phyloP scores from a whole-genome alignment of 805 yeast genomes.

The Suhomyces emberorum region DNA sequence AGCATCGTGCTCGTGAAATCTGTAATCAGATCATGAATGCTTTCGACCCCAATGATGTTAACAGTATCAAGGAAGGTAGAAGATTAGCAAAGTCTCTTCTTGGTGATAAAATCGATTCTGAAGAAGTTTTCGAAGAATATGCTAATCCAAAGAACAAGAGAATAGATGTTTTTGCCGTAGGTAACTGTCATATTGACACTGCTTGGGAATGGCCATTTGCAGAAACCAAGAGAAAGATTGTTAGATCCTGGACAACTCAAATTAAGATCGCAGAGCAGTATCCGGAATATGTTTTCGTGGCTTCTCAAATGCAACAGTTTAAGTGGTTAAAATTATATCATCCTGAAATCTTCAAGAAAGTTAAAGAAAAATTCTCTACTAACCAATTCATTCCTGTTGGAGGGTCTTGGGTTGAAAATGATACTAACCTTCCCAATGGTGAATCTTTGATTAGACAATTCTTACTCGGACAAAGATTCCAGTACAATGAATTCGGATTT shows the following conservation, averaged over 20 bases:
- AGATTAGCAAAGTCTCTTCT: constrained; percentile 58
- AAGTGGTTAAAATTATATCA: constrained; percentile 87
- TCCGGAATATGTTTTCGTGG: constrained; percentile 92
- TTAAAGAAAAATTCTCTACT: constrained; percentile 62
- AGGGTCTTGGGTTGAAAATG: constrained; percentile 98
- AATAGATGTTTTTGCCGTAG: constrained; percentile 76
- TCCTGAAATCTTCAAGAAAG: constrained; percentile 67
- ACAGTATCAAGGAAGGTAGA: constrained; percentile 60
- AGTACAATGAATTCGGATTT: constrained; percentile 72
- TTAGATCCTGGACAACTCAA: constrained; percentile 94
- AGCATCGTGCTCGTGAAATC: constrained; percentile 75
- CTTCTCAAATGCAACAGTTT: constrained; percentile 95
- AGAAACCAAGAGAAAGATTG: constrained; percentile 88
- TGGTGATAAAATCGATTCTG: constrained; percentile 64
- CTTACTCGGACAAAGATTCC: constrained; percentile 84
- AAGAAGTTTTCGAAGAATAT: constrained; percentile 49
- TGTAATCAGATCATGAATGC: constrained; percentile 79
- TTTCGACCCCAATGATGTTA: constrained; percentile 69
- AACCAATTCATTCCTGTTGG: constrained; percentile 89
- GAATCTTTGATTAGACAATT: constrained; percentile 89
- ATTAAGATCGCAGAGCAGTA: constrained; percentile 77
- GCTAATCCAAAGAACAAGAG: constrained; percentile 28
- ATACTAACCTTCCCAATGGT: constrained; percentile 93
- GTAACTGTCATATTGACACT: constrained; percentile 96
- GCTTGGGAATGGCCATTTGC: constrained; percentile 99